Evolutionary conservation across 106 monocot genomes (phyloP), one percentile per base, ranked within the genome.

Genomic region (Ottelia alismoides): DNA sequence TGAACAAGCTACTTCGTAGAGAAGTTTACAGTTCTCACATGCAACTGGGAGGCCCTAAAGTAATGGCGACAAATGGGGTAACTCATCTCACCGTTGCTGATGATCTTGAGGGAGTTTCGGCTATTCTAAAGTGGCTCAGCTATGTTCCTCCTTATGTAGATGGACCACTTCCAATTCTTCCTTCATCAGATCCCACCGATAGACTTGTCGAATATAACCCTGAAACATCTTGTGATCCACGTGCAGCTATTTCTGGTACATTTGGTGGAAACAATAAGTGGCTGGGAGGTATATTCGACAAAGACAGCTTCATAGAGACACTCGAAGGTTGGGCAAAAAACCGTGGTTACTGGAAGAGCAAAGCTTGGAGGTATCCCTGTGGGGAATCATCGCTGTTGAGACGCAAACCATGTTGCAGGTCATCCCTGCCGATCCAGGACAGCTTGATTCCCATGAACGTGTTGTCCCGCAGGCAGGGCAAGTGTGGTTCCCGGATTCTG

Each of bases 401-500:
- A 98, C 96, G 2, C 96, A 98, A 60, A 98, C 96, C 12, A 63
- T 90, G 30, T 82, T 79, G 79, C 96, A 98, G 65, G 62, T 85
- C 10, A 98, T 98, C 23, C 96, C 96, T 44, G 96, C 96, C 16
- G 96, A 98, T 28, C 96, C 96, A 11, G 96, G 96, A 23, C 96
- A 90, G 69, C 79, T 82, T 28, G 96, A 98, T 65, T 89, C 96
- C 20, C 81, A 81, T 32, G 96, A 98, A 64, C 70, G 96, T 28
- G 82, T 98, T 2, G 89, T 85, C 6, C 89, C 90, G 29, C 96
- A 98, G 69, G 96, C 96, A 0, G 96, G 96, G 5, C 96, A 98
- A 61, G 96, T 98, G 45, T 98, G 96, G 96, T 98, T 98, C 59
- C 96, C 96, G 1, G 96, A 98, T 60, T 98, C 96, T 28, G 96